A percentile compares a stretch with the other conserved stretches of the same genome.
These are phyloP conservation scores for Euphorbia corollata DNA, from an alignment of 441 rosid genomes.

Conservation along the genomic window DNA sequence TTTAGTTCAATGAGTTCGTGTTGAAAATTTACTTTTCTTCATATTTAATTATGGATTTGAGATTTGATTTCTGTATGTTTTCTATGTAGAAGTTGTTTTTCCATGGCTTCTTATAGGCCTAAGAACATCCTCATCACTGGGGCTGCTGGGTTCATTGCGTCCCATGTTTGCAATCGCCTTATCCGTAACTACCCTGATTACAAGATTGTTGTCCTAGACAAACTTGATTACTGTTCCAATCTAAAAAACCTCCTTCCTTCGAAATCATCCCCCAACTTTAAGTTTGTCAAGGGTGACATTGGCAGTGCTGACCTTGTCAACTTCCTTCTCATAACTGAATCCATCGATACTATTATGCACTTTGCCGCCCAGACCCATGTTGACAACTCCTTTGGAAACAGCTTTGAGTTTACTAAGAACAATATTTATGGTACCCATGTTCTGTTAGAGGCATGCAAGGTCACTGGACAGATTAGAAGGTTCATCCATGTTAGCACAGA, in stretches of 20 bases:
- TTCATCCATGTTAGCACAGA: conserved; percentile 51
- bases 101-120: conserved; percentile 73
- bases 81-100: conserved; percentile 4
- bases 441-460: conserved; percentile 48
- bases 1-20: not conserved
- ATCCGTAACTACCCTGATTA: conserved; percentile 68
- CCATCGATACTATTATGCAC: conserved; percentile 49
- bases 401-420: conserved; percentile 48
- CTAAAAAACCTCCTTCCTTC: conserved; percentile 65
- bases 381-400: conserved; percentile 44
- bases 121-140: conserved; percentile 89
- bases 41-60: not conserved
- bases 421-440: conserved; percentile 46
- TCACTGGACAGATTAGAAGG: conserved; percentile 46
- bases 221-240: conserved; percentile 82
- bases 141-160: conserved; percentile 85
- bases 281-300: conserved; percentile 57
- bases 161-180: conserved; percentile 57
- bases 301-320: conserved; percentile 49
- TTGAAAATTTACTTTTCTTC: not conserved
- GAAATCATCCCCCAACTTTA: conserved; percentile 62
- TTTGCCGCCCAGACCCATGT: conserved; percentile 49
- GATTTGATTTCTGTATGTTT: not conserved
- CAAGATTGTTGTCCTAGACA: conserved; percentile 84
- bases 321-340: conserved; percentile 41